Conservation (phyloP, 106 monocot species). For the Chionographis japonica region DNA sequence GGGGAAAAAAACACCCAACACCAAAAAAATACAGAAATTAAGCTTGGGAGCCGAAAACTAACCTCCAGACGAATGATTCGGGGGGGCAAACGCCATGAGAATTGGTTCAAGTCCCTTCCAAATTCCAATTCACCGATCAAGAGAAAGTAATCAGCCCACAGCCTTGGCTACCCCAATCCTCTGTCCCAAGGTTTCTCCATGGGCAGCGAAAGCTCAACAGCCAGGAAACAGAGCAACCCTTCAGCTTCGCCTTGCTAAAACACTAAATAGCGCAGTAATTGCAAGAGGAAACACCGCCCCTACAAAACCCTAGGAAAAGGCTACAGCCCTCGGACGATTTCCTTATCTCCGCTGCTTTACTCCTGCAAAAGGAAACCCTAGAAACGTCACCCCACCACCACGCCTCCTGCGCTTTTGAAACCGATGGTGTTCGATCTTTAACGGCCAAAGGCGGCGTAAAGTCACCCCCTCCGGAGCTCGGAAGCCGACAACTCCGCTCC, state of each 20-base stretch:
- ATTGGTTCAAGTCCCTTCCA: neutral
- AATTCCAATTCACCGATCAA: neutral
- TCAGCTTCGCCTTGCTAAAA: neutral
- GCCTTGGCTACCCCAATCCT: neutral
- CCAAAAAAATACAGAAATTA: neutral
- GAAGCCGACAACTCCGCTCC: too few relatives aligned
- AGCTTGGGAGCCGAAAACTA: neutral
- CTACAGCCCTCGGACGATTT: too few relatives aligned
- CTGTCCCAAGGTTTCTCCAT: too few relatives aligned
- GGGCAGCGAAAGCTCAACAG: neutral
- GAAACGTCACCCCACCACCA: too few relatives aligned
- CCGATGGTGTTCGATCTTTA: too few relatives aligned
- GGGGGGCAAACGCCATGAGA: conserved; percentile 1
- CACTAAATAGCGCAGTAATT: conserved; percentile 8
- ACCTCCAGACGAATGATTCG: conserved; percentile 4
- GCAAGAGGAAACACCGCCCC: neutral
- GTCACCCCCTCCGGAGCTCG: too few relatives aligned
- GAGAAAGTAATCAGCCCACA: neutral
- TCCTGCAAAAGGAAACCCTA: neutral
- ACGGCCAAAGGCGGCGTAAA: too few relatives aligned
- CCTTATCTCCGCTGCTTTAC: neutral
- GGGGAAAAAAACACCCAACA: neutral
- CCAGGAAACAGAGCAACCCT: neutral
- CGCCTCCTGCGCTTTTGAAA: too few relatives aligned
- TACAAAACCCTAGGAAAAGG: too few relatives aligned